These are phyloP conservation scores for Piloderma croceum DNA, from an alignment of 768 basidiomycete genomes.

Conservation along the genomic window DNA sequence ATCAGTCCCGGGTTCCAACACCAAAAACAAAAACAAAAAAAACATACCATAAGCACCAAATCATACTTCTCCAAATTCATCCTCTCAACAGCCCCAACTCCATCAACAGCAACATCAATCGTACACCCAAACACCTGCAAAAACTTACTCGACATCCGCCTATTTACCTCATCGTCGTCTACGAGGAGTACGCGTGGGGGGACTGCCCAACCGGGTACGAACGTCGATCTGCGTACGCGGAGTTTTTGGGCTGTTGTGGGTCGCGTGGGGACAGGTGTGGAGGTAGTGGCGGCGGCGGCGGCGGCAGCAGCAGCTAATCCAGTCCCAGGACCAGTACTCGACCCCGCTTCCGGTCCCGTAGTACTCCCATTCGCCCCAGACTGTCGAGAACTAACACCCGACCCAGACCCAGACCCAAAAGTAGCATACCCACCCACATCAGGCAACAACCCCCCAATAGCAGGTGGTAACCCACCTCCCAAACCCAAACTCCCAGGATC, in stretches of 20 bases:
- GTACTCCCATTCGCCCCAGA: slow-evolving; percentile 3
- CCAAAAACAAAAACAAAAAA: slow-evolving; percentile 6
- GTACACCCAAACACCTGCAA: slow-evolving; percentile 93
- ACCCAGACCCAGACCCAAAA: slow-evolving; percentile 9
- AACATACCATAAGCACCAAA: slow-evolving; percentile 84
- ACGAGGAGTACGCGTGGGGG: slow-evolving; percentile 89
- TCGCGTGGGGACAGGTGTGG: slow-evolving; percentile 11
- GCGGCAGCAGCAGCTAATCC: slow-evolving; percentile 2
- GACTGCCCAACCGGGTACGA: slow-evolving; percentile 87
- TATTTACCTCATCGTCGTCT: slow-evolving; percentile 90
- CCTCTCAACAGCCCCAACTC: slow-evolving; percentile 86
- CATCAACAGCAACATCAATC: slow-evolving; percentile 92
- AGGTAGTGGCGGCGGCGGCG: slow-evolving; percentile 2
- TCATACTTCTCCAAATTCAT: slow-evolving; percentile 98
- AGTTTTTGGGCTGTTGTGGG: slow-evolving; percentile 51
- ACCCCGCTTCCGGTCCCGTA: background rate
- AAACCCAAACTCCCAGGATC: slow-evolving; percentile 33
- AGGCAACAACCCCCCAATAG: slow-evolving; percentile 1
- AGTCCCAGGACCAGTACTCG: slow-evolving; percentile 1
- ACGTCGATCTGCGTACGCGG: slow-evolving; percentile 69
- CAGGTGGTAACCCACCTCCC: slow-evolving; percentile 16
- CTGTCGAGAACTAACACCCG: too few relatives aligned
- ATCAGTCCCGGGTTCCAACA: slow-evolving; percentile 4
- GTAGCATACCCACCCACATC: slow-evolving; percentile 8
- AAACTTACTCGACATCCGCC: slow-evolving; percentile 87